phyloP scores from a whole-genome alignment of 441 rosid species.

The Erysimum cheiri region DNA sequence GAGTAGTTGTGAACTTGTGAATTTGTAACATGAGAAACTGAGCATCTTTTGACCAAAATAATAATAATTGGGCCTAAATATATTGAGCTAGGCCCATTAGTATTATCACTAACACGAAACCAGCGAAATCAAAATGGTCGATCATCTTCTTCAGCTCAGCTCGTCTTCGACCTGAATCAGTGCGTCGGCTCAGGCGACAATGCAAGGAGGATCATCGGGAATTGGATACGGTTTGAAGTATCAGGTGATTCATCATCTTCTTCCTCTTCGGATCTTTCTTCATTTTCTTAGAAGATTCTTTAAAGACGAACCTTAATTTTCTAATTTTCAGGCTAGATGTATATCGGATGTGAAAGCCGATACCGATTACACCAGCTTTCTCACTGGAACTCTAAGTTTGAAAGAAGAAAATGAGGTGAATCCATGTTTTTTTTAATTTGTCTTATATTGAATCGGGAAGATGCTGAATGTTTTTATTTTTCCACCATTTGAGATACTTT shows the following conservation, averaged over 20 bases:
- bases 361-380: conserved; percentile 88
- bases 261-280: background rate
- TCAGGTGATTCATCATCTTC: conserved; percentile 59
- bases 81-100: conserved; percentile 26
- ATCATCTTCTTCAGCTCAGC: background rate
- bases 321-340: conserved; percentile 72
- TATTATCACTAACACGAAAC: background rate
- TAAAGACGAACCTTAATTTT: background rate
- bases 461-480: conserved; percentile 18
- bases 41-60: background rate
- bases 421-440: background rate
- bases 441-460: conserved; percentile 33
- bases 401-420: conserved; percentile 86
- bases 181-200: conserved; percentile 44
- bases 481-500: conserved; percentile 7
- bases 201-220: conserved; percentile 94
- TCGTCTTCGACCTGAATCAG: conserved; percentile 5
- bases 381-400: conserved; percentile 87
- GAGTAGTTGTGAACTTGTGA: background rate
- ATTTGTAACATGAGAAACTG: background rate
- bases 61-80: conserved; percentile 5
- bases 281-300: background rate
- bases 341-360: conserved; percentile 91
- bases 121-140: background rate
- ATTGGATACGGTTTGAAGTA: conserved; percentile 88